A percentile compares a stretch with the other conserved stretches of the same genome.
Conservation (phyloP, 495 filamentous ascomycete genomes). For the Talaromyces liani region DNA sequence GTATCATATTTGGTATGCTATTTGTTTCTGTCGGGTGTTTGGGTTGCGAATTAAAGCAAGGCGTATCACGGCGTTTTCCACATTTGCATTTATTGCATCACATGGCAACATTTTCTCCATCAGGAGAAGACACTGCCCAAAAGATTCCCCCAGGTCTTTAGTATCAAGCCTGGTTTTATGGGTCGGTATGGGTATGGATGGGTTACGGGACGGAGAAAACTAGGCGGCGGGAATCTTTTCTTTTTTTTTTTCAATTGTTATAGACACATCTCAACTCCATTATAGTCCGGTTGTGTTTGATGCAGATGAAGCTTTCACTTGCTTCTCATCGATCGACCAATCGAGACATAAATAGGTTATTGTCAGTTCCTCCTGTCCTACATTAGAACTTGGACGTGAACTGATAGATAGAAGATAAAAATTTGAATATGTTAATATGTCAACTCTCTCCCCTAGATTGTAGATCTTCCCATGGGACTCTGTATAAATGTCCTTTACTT, state of each 20-base stretch:
- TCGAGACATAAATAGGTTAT: background rate
- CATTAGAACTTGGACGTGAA: background rate
- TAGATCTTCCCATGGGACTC: too few relatives aligned
- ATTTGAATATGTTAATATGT: background rate
- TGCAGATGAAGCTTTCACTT: background rate
- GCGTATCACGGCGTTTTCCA: conserved; percentile 9
- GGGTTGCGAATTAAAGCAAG: conserved; percentile 22
- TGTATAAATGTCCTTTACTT: too few relatives aligned
- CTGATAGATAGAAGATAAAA: background rate
- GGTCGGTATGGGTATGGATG: background rate
- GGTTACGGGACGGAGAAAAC: background rate
- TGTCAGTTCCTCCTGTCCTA: background rate
- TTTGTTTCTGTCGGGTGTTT: conserved; percentile 21
- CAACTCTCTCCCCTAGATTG: background rate
- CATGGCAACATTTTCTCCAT: background rate
- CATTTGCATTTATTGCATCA: conserved; percentile 8
- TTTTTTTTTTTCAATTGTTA: conserved; percentile 16
- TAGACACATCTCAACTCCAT: conserved; percentile 35
- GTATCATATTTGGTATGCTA: conserved; percentile 25
- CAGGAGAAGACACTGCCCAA: background rate
- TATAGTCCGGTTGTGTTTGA: background rate
- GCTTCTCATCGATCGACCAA: background rate
- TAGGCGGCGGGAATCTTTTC: conserved; percentile 6
- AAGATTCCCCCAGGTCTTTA: background rate
- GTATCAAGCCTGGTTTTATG: background rate